Evolutionary conservation across 345 rosid genomes (phyloP).

Genomic region (Raphanus raphanistrum): DNA sequence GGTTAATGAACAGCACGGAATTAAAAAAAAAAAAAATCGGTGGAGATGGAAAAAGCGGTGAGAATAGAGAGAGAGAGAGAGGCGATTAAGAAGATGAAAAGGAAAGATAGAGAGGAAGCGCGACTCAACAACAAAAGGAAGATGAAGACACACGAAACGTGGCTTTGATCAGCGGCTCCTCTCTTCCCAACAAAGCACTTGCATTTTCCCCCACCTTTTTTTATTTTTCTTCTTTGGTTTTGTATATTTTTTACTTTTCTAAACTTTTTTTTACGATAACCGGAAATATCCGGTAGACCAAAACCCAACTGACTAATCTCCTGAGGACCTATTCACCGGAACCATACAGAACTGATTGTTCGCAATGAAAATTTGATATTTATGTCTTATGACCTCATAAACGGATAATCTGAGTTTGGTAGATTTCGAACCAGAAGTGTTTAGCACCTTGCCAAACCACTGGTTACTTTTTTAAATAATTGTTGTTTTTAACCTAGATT

Average conservation of each 20-base stretch:
- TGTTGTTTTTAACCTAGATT: neutral
- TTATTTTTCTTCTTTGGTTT: neutral
- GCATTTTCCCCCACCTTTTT: neutral
- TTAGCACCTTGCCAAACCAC: too few species aligned
- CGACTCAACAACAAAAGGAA: slow-evolving; percentile 10
- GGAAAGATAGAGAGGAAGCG: slow-evolving; percentile 21
- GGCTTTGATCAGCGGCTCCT: slow-evolving; percentile 28
- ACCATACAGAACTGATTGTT: too few species aligned
- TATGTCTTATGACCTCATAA: too few species aligned
- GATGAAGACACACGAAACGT: slow-evolving; percentile 20
- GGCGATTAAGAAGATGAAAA: slow-evolving; percentile 19
- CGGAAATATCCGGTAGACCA: too few species aligned
- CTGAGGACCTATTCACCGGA: too few species aligned
- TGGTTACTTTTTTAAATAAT: neutral
- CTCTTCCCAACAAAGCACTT: slow-evolving; percentile 11
- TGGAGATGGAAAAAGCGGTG: slow-evolving; percentile 31
- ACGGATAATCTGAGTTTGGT: too few species aligned
- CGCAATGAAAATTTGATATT: too few species aligned
- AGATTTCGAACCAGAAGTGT: too few species aligned
- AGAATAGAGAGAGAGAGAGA: slow-evolving; percentile 15
- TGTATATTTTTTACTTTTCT: neutral
- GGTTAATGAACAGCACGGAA: neutral
- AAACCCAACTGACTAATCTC: too few species aligned
- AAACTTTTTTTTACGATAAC: too few species aligned
- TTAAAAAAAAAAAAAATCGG: neutral